A percentile compares a stretch with the other conserved stretches of the same genome.
Evolutionary conservation across 192 early-diverging fungal genomes (phyloP).

Genomic region (Entomortierella parvispora): DNA sequence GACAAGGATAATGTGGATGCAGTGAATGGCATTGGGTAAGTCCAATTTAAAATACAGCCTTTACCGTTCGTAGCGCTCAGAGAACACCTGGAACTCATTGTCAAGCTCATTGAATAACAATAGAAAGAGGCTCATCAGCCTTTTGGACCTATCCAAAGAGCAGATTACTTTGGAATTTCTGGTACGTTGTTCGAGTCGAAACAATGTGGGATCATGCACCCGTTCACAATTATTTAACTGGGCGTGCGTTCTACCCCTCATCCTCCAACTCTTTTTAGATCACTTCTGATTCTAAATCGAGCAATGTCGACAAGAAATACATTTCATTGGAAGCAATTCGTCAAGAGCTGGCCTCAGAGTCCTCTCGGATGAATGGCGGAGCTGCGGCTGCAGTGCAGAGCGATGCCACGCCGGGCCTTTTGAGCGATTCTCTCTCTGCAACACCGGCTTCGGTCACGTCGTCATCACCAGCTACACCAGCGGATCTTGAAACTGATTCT

Average conservation of each 20-base stretch:
- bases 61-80: too few relatives aligned
- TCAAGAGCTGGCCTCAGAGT: slow-evolving; percentile 22
- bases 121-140: slow-evolving; percentile 47
- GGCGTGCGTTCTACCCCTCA: neutral
- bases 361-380: too few relatives aligned
- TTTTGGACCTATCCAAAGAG: slow-evolving; percentile 51
- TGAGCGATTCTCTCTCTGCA: slow-evolving; percentile 11
- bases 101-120: neutral
- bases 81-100: neutral
- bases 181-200: slow-evolving; percentile 12
- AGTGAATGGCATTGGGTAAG: slow-evolving; percentile 59
- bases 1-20: slow-evolving; percentile 55
- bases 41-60: neutral
- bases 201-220: neutral
- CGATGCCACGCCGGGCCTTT: slow-evolving; percentile 16
- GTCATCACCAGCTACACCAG: slow-evolving; percentile 24
- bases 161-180: slow-evolving; percentile 55
- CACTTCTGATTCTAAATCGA: slow-evolving; percentile 13
- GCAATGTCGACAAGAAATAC: slow-evolving; percentile 11
- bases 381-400: neutral
- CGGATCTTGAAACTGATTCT: neutral
- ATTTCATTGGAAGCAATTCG: slow-evolving; percentile 25
- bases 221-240: neutral
- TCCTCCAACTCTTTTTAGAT: slow-evolving; percentile 6
- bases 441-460: slow-evolving; percentile 17